Base-by-base conservation (phyloP, 2,329 filamentous ascomycete genomes). In the Ceratocystis ficicola region DNA sequence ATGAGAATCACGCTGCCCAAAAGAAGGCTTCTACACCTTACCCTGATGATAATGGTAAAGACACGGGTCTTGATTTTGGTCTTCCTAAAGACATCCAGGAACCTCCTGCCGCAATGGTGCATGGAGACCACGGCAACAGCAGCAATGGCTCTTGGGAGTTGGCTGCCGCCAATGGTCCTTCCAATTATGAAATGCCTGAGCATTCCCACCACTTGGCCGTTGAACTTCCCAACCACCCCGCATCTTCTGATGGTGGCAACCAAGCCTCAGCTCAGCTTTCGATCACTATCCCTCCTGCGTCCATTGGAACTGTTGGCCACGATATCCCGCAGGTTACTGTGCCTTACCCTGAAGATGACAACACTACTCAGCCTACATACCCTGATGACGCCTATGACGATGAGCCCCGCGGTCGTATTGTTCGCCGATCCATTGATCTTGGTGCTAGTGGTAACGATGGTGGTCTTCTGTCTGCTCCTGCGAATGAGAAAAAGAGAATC, bases 401-500 rank as follows among this genome's bases (percentile, higher is more conserved):
- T 20, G 74, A 74, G 64, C 70, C 71, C 7, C 74, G 76, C 66
- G 77, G 76, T 44, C 76, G 77, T 52, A 71, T 74, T 25, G 71
- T 72, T 62, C 72, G 69, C 64, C 68, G 65, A 36, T 68, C 67
- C 65, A 64, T 69, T 68, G 71, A 73, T 20, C 67, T 71, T 3
- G 69, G 70, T 32, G 69, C 71, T 66, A 46, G 62, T n/a, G n/a
- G 46, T 41, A 70, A 72, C 25, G 71, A 71, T 46, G 71, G 73
- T 60, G 71, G 73, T 68, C 73, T 74, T 44, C 76, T 87, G 5
- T 80, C 77, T 63, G 79, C 86, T 60, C 84, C 85, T 1, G 77
- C 77, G 17, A 77, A 80, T 68, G 77, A 83, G 67, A 79, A 76
- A 71, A 81, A 81, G 68, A 80, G 86, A 66, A 74, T 87, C n/a